Base-by-base conservation (phyloP, 1,139 yeast genomes). In the Taiozyma onychis region DNA sequence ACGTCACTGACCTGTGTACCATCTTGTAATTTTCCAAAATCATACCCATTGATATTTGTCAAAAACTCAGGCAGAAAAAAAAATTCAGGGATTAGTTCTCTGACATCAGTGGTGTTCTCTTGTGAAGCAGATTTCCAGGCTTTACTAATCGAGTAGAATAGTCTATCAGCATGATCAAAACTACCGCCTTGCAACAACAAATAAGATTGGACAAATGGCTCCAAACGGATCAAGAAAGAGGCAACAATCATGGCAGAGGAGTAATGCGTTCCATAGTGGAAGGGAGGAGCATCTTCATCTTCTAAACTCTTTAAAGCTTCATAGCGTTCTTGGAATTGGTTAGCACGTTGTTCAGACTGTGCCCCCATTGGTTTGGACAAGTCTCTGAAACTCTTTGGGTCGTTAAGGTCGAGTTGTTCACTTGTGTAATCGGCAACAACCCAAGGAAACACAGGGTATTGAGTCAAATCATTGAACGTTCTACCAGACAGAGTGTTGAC, bases 181-280 rank as follows among this genome's bases (percentile, higher is more conserved):
- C 80, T 83, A 0, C 96, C 96, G 11, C 95, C 96, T 70, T 88
- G 97, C 11, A 88, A 68, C 24, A 87, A 65, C 45, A 87, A 68
- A 59, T 85, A 88, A 0, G 95, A 84, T 51, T 85, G 88, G 2
- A 85, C 91, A 65, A 82, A 86, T 0, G 97, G 97, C 54, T 82
- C 78, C 35, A 88, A 60, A 46, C 97, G 72, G 42, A 88, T 87
- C 55, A 88, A 66, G 58, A 78, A 88, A 0, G 93, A 84, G 0
- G 95, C 77, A 2, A 87, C 96, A 60, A 88, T 88, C 97, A 88
- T 88, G 0, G 96, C 95, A 0, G 95, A 87, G 0, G 96, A 88
- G 64, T 88, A 88, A 65, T 88, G 97, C 0, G 97, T 88, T 3
- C 97, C 97, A 62, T 88, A 88, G 65, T 88, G 96, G 66, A 88